Evolutionary conservation across 352 stramenopile genomes (phyloP), one percentile per base, ranked within the genome.

Genomic region (Pythium biforme): DNA sequence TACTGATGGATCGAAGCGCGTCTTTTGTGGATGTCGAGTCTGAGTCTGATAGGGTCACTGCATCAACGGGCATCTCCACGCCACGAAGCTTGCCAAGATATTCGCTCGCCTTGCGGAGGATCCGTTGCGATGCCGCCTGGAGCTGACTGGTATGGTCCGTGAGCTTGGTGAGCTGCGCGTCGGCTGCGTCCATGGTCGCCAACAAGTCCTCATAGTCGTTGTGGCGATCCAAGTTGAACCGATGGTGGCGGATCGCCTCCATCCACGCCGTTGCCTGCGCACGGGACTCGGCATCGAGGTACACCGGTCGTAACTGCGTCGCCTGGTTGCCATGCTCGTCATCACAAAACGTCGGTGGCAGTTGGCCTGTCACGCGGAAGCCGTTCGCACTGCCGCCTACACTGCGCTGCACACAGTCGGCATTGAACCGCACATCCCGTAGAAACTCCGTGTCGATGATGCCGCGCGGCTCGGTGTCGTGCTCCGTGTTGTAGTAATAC

Each of bases 391-490:
- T 76, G 43, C 72, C 84, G 0, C 81, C 81, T 1, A 92, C 74
- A 26, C 75, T 77, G n/a, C 82, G 81, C 64, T 94, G 81, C 46
- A 90, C 58, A 41, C 84, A 94, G 45, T 94, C 81, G 47, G 69
- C 65, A 59, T 94, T 92, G 69, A 75, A 82, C 26, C 84, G 85
- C 48, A 94, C 66, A 62, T 94, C 81, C 31, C 71, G 75, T 25
- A 93, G 62, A 55, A 89, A 95, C 73, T 92, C 82, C 33, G 92
- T 60, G 58, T 95, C 86, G 48, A 95, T 85, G 20, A 93, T 77
- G 1, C 83, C 86, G 39, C 84, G 74, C 47, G 86, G 86, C 3
- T 55, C 55, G 12, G 31, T 25, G 55, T 62, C 55, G 15, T 49
- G 41, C 31, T 33, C 22, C 15, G 74, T 70, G 54, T 89, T 90